A percentile compares a stretch with the other conserved stretches of the same genome.
These are phyloP conservation scores for Quercus gilva DNA, from an alignment of 306 rosid genomes.

Conservation along the genomic window DNA sequence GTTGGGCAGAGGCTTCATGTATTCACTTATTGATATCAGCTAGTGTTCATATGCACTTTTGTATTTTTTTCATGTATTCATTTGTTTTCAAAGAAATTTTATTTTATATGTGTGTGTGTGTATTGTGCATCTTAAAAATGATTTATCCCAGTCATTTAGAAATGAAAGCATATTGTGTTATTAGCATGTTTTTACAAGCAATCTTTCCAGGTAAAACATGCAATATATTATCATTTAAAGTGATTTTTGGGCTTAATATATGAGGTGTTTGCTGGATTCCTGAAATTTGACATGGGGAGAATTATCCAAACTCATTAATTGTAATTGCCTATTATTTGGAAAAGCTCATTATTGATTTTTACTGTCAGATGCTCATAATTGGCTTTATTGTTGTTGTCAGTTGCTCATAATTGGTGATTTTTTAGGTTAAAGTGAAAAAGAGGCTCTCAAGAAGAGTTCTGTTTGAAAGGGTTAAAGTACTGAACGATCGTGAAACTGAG, in stretches of 20 bases:
- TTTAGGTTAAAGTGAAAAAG: slow-evolving; percentile 64
- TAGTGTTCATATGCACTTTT: neutral
- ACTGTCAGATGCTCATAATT: neutral
- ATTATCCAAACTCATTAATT: neutral
- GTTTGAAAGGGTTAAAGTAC: slow-evolving; percentile 56
- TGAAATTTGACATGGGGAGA: neutral
- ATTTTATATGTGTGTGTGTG: neutral
- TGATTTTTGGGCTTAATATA: neutral
- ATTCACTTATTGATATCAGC: neutral
- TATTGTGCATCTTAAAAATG: neutral
- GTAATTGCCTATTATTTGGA: neutral
- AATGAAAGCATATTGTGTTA: neutral
- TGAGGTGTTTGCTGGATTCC: neutral
- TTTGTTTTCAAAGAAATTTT: too few relatives aligned
- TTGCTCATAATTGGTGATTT: slow-evolving; percentile 13
- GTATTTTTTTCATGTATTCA: neutral
- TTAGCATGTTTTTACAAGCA: neutral
- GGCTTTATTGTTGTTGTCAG: neutral
- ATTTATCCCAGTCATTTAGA: neutral
- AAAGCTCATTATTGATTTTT: neutral
- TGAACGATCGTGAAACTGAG: slow-evolving; percentile 50
- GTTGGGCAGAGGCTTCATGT: neutral
- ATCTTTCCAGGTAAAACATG: neutral
- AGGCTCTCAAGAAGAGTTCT: slow-evolving; percentile 66
- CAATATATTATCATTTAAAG: neutral